Base-by-base conservation (phyloP, 2,329 filamentous ascomycete species). In the Botryotinia narcissicola region DNA sequence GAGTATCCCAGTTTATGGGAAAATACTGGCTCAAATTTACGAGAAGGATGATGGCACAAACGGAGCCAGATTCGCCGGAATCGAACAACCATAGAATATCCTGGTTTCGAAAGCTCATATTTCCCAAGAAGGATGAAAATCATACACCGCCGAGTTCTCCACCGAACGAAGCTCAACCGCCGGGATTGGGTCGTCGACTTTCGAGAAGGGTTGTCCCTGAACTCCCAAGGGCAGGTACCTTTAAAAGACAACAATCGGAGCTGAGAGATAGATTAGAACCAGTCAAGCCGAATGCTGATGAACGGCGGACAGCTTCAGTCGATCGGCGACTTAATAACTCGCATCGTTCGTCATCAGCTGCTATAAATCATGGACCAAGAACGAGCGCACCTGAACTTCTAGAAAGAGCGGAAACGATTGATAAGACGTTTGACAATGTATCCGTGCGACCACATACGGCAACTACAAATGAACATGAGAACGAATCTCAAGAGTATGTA, bases 221-320 rank as follows among this genome's bases (percentile, higher is more conserved):
- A 25, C 84, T 97, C 54, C 93, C 94, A 57, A 89, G 93, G 67
- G 86, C 90, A 7, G 89, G 91, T 78, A 97, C 93, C 0, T 94
- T 97, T 83, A 92, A 91, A 82, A 89, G 94, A 78, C 93, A 95
- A 81, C 88, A 92, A 80, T 95, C 93, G 42, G 95, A 97, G 82
- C 87, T 89, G 75, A 88, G 94, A 77, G 89, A 92, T 78, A 91
- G 90, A 79, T 85, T 97, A 71, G 86, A 91, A 74, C 90, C 92
- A 62, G 86, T 90, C 60, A 85, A 90, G 66, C 87, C 88, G 9
- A 88, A 89, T 46, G 83, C 86, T 40, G 87, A 88, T 57, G 92
- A 94, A 82, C 89, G 92, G 77, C 89, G 94, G 79, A 90, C 93
- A 18, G 85, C 90, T 22, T 95, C 92, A 14, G 86, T 89, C 64